phyloP scores from a whole-genome alignment of 352 stramenopile genomes.

The Pythium graminicola region DNA sequence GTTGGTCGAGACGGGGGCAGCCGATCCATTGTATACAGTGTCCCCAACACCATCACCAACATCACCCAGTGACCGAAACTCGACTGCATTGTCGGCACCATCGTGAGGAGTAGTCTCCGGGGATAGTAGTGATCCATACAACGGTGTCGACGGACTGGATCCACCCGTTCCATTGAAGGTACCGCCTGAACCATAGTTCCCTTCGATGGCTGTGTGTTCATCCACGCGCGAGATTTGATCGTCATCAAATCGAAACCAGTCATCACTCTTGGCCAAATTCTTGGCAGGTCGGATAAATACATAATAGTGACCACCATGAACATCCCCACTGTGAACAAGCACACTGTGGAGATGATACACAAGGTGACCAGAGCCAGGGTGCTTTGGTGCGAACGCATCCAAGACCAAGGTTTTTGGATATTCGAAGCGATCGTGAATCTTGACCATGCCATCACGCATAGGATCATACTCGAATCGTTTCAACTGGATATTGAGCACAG shows the following conservation, averaged over 20 bases:
- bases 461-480: slow-evolving; percentile 89
- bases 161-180: slow-evolving; percentile 12
- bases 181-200: slow-evolving; percentile 58
- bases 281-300: slow-evolving; percentile 82
- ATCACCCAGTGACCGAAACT: slow-evolving; percentile 35
- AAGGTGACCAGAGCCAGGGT: slow-evolving; percentile 18
- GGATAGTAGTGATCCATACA: slow-evolving; percentile 52
- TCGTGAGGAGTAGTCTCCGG: slow-evolving; percentile 27
- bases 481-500: slow-evolving; percentile 90
- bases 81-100: slow-evolving; percentile 19
- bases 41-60: slow-evolving; percentile 4
- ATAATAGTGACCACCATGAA: slow-evolving; percentile 86
- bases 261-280: slow-evolving; percentile 46
- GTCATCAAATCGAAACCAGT: slow-evolving; percentile 84
- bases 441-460: slow-evolving; percentile 83
- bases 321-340: slow-evolving; percentile 79
- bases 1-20: slow-evolving; percentile 9
- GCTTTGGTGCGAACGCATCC: slow-evolving; percentile 49
- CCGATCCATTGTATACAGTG: background rate
- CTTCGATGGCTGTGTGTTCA: slow-evolving; percentile 64
- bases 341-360: slow-evolving; percentile 83
- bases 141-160: slow-evolving; percentile 31
- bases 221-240: slow-evolving; percentile 76
- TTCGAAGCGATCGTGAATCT: slow-evolving; percentile 86
- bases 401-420: slow-evolving; percentile 73